These are phyloP conservation scores for Mortierella sp. DNA, from an alignment of 371 early-diverging fungal species.

Conservation along the genomic window DNA sequence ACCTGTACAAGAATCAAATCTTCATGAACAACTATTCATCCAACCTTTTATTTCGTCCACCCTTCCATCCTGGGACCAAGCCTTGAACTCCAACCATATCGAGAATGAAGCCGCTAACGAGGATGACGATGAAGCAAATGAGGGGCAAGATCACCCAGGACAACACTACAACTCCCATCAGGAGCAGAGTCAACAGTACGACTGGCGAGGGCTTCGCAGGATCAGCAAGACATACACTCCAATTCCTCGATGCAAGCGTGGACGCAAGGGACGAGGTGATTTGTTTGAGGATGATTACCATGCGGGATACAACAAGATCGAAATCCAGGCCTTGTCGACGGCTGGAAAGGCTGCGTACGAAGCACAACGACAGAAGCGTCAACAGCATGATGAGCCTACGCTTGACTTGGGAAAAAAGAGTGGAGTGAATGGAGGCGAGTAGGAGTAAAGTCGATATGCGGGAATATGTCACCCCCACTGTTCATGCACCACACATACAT, in stretches of 20 bases:
- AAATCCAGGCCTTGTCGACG: background rate
- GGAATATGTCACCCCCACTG: no score
- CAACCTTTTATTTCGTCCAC: background rate
- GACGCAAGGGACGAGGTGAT: slow-evolving; percentile 3
- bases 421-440: no score
- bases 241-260: background rate
- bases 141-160: background rate
- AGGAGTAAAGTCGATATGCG: no score
- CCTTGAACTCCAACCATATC: background rate
- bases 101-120: background rate
- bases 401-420: background rate
- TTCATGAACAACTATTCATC: background rate
- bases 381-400: background rate
- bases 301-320: background rate
- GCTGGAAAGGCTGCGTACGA: background rate
- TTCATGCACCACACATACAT: no score
- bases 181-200: background rate
- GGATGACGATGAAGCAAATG: background rate
- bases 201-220: slow-evolving; percentile 4
- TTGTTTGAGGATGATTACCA: background rate
- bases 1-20: background rate
- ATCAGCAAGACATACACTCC: background rate
- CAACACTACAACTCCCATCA: background rate
- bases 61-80: background rate
- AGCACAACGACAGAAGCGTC: background rate